A percentile compares a stretch with the other conserved stretches of the same genome.
These are phyloP conservation scores for Lepiota brunneoincarnata DNA, from an alignment of 768 basidiomycete genomes.

Conservation along the genomic window DNA sequence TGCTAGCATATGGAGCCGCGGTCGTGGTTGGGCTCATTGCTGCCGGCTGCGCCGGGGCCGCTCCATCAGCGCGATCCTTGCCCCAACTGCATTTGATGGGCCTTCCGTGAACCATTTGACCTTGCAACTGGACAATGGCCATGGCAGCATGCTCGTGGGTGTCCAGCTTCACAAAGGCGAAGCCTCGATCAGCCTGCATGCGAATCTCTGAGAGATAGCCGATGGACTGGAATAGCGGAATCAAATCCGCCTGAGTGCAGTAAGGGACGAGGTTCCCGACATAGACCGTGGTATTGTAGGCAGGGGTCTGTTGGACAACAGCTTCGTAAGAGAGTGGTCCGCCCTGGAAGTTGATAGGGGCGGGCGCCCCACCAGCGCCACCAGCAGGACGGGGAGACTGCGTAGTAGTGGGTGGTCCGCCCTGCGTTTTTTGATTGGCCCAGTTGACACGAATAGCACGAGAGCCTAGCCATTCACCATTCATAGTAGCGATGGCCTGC, in stretches of 20 bases:
- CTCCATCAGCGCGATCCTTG: slow-evolving; percentile 85
- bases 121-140: slow-evolving; percentile 96
- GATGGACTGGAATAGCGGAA: slow-evolving; percentile 97
- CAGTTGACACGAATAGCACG: slow-evolving; percentile 99
- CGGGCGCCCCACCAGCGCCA: slow-evolving; percentile 63
- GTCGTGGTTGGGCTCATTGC: slow-evolving; percentile 59
- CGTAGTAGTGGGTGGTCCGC: slow-evolving; percentile 39
- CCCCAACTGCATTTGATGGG: slow-evolving; percentile 99
- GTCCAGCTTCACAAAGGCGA: slow-evolving; percentile 98
- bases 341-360: slow-evolving; percentile 88
- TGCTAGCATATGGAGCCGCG: slow-evolving; percentile 71
- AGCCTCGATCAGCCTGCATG: slow-evolving; percentile 98
- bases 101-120: slow-evolving; percentile 94
- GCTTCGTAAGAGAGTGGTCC: slow-evolving; percentile 89
- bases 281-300: slow-evolving; percentile 95
- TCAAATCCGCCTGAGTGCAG: slow-evolving; percentile 95
- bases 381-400: slow-evolving; percentile 37
- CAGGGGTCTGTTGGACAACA: slow-evolving; percentile 91
- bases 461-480: slow-evolving; percentile 98
- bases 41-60: slow-evolving; percentile 45
- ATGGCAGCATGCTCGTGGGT: slow-evolving; percentile 98
- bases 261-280: slow-evolving; percentile 98
- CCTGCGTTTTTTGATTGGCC: slow-evolving; percentile 99
- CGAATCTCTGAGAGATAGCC: slow-evolving; percentile 98
- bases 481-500: slow-evolving; percentile 99